Base-by-base conservation (phyloP, 176 grass and related monocot genomes). In the Aegilops sharonensis region DNA sequence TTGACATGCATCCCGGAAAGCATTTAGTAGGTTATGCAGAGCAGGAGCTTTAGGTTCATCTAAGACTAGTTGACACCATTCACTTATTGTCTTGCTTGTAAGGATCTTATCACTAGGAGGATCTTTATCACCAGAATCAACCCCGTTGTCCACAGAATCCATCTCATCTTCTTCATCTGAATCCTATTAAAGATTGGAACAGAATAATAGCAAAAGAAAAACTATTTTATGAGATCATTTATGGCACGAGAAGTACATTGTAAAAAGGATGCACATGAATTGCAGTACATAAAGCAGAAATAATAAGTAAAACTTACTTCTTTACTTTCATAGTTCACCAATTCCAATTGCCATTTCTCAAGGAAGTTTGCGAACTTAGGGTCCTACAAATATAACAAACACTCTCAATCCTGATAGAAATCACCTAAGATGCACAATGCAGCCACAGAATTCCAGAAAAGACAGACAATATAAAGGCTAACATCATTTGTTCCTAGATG, bases 11-110 rank as follows among this genome's bases (percentile, higher is more conserved):
- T 90, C 85, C 11, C 69, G 88, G 64, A 91, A 98, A 77, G 83
- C 92, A 89, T 95, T 95, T 77, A 98, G 79, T 40, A 98, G 73
- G 64, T 88, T 95, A 69, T 27, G 32, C 64, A 98, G 47, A 39
- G 75, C 84, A 68, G 92, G 81, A 72, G 77, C 56, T 70, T 88
- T 90, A 76, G 94, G 94, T 62, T 98, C 81, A 81, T 98, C 86
- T 81, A 87, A 88, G 87, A 91, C 94, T 89, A 94, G 66, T 87
- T 91, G 93, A 80, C 92, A 92, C 97, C 97, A 98, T 82, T 95
- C 86, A 88, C 81, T 93, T 89, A 94, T 82, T 72, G 97, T 98
- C 39, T 88, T 90, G 67, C 86, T 85, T 85, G 90, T 92, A 81
- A 98, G 91, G 72, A 92, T 76, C 56, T 91, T 95, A 84, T 83